Percentiles rank a stretch among this genome's conserved stretches.
Conservation (phyloP, 2,329 filamentous ascomycete species). For the Claviceps sorghi region DNA sequence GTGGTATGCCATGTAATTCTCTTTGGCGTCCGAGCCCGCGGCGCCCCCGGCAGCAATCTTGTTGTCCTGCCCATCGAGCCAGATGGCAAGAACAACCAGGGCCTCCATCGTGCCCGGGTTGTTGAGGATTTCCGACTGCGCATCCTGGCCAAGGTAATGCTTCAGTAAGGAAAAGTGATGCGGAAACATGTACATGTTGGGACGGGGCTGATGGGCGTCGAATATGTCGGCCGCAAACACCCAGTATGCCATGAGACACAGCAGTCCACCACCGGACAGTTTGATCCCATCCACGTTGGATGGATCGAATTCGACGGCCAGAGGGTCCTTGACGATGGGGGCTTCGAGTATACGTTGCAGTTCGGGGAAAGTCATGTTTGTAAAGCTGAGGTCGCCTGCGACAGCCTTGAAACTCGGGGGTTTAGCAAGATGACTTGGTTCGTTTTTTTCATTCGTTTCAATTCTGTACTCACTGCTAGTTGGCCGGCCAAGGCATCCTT, state of each 20-base stretch:
- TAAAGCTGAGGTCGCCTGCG: constrained; percentile 45
- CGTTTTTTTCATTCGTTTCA: no score
- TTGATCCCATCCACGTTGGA: constrained; percentile 36
- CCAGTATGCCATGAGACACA: constrained; percentile 47
- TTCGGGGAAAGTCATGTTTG: constrained; percentile 28
- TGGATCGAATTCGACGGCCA: constrained; percentile 30
- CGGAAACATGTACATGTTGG: constrained; percentile 44
- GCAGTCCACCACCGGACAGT: constrained; percentile 42
- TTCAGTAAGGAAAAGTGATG: constrained; percentile 41
- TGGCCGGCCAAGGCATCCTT: constrained; percentile 57
- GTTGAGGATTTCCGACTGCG: constrained; percentile 31
- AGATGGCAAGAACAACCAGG: constrained; percentile 44
- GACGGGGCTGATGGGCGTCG: constrained; percentile 36
- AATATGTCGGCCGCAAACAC: constrained; percentile 49
- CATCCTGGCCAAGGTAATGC: constrained; percentile 36
- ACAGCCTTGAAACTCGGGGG: constrained; percentile 34
- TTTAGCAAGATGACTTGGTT: no score
- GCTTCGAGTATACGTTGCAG: constrained; percentile 30
- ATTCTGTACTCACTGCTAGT: constrained; percentile 36
- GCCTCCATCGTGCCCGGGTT: constrained; percentile 44
- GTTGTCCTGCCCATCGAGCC: constrained; percentile 37
- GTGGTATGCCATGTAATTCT: constrained; percentile 44
- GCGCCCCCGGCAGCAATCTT: constrained; percentile 20
- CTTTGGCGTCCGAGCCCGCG: constrained; percentile 14
- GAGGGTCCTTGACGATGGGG: constrained; percentile 28